Conservation (phyloP, 495 filamentous ascomycete species). For the Parathielavia hyrcaniae region DNA sequence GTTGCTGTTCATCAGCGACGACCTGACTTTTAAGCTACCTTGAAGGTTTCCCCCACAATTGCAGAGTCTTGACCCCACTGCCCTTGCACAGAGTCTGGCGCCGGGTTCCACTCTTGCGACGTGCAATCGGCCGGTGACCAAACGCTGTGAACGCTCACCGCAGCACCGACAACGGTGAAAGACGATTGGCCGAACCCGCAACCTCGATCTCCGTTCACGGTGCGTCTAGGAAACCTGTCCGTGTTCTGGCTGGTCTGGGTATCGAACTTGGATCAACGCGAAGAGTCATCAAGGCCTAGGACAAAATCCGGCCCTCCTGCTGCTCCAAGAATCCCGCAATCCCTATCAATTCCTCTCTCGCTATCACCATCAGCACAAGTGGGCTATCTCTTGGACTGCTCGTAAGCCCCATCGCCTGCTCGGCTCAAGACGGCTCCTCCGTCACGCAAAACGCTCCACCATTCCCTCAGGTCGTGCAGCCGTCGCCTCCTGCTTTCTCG, state of each 20-base stretch:
- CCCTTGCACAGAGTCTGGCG: background rate
- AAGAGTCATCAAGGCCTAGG: constrained; percentile 26
- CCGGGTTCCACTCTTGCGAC: background rate
- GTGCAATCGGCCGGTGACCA: constrained; percentile 8
- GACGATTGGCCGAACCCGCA: constrained; percentile 29
- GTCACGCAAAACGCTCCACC: background rate
- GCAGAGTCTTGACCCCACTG: too few species aligned
- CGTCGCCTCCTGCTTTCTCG: background rate
- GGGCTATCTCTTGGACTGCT: background rate
- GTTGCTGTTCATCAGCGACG: background rate
- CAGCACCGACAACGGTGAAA: constrained; percentile 28
- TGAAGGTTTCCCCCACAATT: too few species aligned
- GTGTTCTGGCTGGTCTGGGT: constrained; percentile 8
- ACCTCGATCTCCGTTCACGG: constrained; percentile 36
- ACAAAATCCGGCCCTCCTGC: background rate
- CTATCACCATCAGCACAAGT: background rate
- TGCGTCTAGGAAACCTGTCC: constrained; percentile 15
- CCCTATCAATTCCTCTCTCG: background rate
- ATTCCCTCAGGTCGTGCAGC: constrained; percentile 5
- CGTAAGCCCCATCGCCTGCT: background rate
- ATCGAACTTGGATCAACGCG: constrained; percentile 4
- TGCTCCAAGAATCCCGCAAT: background rate
- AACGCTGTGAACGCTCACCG: constrained; percentile 11
- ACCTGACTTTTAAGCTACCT: too few species aligned
- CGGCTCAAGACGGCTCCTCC: background rate